A percentile compares a stretch with the other conserved stretches of the same genome.
phyloP scores from a whole-genome alignment of 345 rosid species.

The Populus alba region DNA sequence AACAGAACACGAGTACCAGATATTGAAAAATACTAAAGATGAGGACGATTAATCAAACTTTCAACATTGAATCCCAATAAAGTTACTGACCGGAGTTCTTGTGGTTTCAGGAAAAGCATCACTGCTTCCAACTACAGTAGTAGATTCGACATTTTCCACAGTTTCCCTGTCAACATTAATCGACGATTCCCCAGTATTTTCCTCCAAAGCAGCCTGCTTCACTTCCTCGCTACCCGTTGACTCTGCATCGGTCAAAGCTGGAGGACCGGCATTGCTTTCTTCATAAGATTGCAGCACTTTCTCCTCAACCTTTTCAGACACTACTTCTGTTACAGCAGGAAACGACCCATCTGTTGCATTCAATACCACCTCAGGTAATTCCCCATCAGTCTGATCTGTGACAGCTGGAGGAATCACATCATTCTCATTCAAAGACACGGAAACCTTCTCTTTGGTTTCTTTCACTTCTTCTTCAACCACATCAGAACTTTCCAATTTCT shows the following conservation, averaged over 20 bases:
- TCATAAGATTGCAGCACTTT: not conserved
- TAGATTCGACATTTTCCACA: slow-evolving; percentile 8
- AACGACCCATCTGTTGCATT: not conserved
- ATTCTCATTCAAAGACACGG: slow-evolving; percentile 8
- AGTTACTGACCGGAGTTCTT: slow-evolving; percentile 42
- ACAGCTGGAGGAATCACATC: not conserved
- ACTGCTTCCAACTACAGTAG: slow-evolving; percentile 22
- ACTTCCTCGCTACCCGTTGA: slow-evolving; percentile 13
- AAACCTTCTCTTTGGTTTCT: slow-evolving; percentile 9
- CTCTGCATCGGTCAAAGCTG: slow-evolving; percentile 1
- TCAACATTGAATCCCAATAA: not conserved
- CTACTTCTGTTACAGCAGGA: not conserved
- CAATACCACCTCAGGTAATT: not conserved
- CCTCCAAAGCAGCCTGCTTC: slow-evolving; percentile 17
- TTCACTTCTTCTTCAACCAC: slow-evolving; percentile 13
- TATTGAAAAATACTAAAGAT: not conserved
- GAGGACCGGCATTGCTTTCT: slow-evolving; percentile 2
- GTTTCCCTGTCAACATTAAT: slow-evolving; percentile 18
- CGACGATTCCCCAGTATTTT: slow-evolving; percentile 35
- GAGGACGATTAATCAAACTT: not conserved
- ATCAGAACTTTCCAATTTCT: slow-evolving; percentile 12
- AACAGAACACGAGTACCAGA: not conserved
- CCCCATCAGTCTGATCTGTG: slow-evolving; percentile 5
- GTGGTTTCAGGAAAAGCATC: slow-evolving; percentile 29
- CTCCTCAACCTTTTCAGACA: slow-evolving; percentile 19